Evolutionary conservation across 1,139 yeast genomes (phyloP).

Genomic region (Geotrichum europaeum): DNA sequence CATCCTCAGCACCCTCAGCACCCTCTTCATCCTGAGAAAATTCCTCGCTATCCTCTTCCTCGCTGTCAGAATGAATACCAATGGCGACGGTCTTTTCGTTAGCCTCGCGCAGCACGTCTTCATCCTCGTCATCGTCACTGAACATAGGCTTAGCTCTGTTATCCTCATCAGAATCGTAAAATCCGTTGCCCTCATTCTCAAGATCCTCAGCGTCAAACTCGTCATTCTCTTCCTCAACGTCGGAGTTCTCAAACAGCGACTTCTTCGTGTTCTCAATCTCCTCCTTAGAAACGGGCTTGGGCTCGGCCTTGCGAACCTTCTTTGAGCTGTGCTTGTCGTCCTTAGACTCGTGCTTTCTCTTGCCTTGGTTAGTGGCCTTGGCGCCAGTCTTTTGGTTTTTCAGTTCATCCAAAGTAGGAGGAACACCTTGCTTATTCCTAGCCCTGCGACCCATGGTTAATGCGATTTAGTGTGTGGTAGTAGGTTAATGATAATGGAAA

Average conservation of each 20-base stretch:
- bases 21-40: constrained; percentile 24
- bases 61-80: constrained; percentile 39
- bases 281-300: constrained; percentile 48
- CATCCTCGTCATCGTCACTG: constrained; percentile 78
- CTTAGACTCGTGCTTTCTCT: constrained; percentile 26
- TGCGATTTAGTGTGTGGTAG: not conserved
- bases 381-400: constrained; percentile 44
- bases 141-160: constrained; percentile 66
- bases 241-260: constrained; percentile 74
- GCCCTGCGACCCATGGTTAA: constrained; percentile 80
- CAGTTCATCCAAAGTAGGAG: constrained; percentile 81
- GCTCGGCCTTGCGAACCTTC: constrained; percentile 28
- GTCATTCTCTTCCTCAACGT: constrained; percentile 30
- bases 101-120: constrained; percentile 74
- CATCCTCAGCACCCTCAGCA: constrained; percentile 28
- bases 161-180: constrained; percentile 51
- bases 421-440: constrained; percentile 83
- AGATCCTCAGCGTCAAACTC: constrained; percentile 39
- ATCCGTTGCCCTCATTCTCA: constrained; percentile 45
- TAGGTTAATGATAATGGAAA: not conserved
- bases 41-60: constrained; percentile 23
- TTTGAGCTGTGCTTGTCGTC: constrained; percentile 34
- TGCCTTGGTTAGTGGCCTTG: constrained; percentile 32
- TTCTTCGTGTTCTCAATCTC: constrained; percentile 69
- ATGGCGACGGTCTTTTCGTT: constrained; percentile 81